Percentiles rank a stretch among this genome's conserved stretches.
phyloP scores from a whole-genome alignment of 257 asterid species.

The Euphrasia confusa region DNA sequence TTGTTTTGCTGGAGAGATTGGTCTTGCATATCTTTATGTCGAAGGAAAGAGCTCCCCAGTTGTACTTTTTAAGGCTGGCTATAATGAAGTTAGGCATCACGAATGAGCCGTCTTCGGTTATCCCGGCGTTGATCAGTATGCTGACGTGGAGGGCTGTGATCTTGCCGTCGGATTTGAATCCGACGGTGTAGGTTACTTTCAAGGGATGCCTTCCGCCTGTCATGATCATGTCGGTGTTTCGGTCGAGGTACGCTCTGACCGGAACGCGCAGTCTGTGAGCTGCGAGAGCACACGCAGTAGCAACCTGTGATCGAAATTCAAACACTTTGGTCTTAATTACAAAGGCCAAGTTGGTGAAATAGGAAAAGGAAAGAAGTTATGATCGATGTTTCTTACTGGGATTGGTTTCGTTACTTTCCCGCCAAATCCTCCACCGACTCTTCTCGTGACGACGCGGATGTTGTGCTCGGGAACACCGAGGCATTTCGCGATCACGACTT shows the following conservation, averaged over 20 bases:
- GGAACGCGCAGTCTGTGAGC: slow-evolving; percentile 65
- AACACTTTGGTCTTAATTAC: neutral
- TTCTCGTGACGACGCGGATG: slow-evolving; percentile 60
- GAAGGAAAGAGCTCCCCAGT: slow-evolving; percentile 68
- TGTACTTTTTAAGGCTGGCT: slow-evolving; percentile 49
- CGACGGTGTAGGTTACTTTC: slow-evolving; percentile 63
- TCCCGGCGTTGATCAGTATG: slow-evolving; percentile 59
- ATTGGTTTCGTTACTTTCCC: slow-evolving; percentile 53
- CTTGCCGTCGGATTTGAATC: slow-evolving; percentile 63
- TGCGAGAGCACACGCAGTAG: slow-evolving; percentile 75
- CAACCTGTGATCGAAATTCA: slow-evolving; percentile 24
- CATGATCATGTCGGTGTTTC: slow-evolving; percentile 63
- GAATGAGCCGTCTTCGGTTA: slow-evolving; percentile 47
- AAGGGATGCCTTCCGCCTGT: slow-evolving; percentile 79
- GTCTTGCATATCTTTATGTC: slow-evolving; percentile 68
- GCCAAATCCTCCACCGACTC: slow-evolving; percentile 78
- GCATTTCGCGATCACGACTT: slow-evolving; percentile 53
- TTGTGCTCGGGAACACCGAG: slow-evolving; percentile 66
- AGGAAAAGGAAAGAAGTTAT: neutral
- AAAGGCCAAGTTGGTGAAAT: no score
- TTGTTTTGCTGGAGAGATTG: slow-evolving; percentile 51
- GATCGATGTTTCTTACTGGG: slow-evolving; percentile 37
- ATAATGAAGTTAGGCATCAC: slow-evolving; percentile 35
- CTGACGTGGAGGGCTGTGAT: slow-evolving; percentile 67
- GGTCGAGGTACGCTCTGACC: slow-evolving; percentile 54